Percentiles rank a stretch among this genome's conserved stretches.
Conservation (phyloP, 139 green algal species). For the Monoraphidium neglectum region DNA sequence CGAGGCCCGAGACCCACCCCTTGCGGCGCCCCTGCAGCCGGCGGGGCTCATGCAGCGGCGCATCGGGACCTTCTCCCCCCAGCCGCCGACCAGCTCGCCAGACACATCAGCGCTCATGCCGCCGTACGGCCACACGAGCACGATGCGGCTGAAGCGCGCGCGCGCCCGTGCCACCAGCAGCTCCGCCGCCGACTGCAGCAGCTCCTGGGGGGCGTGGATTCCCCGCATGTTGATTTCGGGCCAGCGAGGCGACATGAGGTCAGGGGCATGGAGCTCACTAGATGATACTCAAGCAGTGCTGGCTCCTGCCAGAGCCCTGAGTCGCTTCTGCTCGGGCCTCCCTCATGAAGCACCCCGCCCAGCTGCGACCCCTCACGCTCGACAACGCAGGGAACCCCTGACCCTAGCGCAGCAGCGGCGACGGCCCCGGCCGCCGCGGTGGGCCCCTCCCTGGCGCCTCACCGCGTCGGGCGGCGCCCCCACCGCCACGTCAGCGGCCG, state of each 20-base stretch:
- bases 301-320: too few relatives aligned
- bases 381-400: too few relatives aligned
- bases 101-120: constrained; percentile 65
- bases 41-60: constrained; percentile 37
- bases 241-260: too few relatives aligned
- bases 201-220: neutral
- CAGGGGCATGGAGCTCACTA: too few relatives aligned
- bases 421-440: neutral
- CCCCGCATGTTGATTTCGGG: too few relatives aligned
- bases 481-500: constrained; percentile 40
- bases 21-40: constrained; percentile 13
- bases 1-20: neutral
- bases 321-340: too few relatives aligned
- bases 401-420: too few relatives aligned
- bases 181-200: constrained; percentile 47
- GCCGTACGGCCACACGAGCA: constrained; percentile 74
- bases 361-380: too few relatives aligned
- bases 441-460: neutral
- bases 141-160: constrained; percentile 43
- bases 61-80: constrained; percentile 58
- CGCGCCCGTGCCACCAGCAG: constrained; percentile 42
- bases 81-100: constrained; percentile 76
- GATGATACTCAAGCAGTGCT: too few relatives aligned
- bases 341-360: too few relatives aligned
- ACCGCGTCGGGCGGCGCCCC: constrained; percentile 27